Evolutionary conservation across 2,329 filamentous ascomycete genomes (phyloP).

Genomic region (Setomelanomma holmii): DNA sequence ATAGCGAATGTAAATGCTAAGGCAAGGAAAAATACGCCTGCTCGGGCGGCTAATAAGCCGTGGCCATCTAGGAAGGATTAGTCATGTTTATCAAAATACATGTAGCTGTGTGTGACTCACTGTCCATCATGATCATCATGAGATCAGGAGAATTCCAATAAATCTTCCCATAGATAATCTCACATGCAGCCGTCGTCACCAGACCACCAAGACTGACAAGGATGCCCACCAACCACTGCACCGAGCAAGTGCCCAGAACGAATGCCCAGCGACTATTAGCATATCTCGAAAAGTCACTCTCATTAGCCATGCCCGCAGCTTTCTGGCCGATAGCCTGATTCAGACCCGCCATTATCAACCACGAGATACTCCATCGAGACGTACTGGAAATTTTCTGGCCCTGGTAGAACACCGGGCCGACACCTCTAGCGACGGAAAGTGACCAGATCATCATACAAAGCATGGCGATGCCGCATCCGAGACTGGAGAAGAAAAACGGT

Average conservation of each 20-base stretch:
- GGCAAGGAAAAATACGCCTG: neutral
- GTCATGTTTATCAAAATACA: neutral
- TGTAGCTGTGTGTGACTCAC: neutral
- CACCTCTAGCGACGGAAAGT: constrained; percentile 40
- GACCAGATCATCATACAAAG: constrained; percentile 43
- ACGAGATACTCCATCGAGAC: constrained; percentile 37
- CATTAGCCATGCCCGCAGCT: constrained; percentile 7
- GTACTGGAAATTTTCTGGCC: constrained; percentile 5
- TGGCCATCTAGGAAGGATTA: neutral
- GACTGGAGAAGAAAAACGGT: constrained; percentile 33
- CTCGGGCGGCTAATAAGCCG: neutral
- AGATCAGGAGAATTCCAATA: constrained; percentile 39
- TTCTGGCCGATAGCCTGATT: constrained; percentile 41
- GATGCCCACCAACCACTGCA: neutral
- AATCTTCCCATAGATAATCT: constrained; percentile 44
- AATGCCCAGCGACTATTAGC: constrained; percentile 27
- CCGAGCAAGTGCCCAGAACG: neutral
- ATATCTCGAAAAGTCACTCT: constrained; percentile 54
- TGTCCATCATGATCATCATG: neutral
- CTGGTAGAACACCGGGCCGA: constrained; percentile 36
- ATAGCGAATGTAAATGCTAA: neutral
- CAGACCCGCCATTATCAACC: constrained; percentile 33
- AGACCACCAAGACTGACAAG: constrained; percentile 48
- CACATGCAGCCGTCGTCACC: constrained; percentile 37
- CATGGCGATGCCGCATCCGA: constrained; percentile 43